phyloP scores from a whole-genome alignment of 2,329 filamentous ascomycete species.

The Zymoseptoria tritici region DNA sequence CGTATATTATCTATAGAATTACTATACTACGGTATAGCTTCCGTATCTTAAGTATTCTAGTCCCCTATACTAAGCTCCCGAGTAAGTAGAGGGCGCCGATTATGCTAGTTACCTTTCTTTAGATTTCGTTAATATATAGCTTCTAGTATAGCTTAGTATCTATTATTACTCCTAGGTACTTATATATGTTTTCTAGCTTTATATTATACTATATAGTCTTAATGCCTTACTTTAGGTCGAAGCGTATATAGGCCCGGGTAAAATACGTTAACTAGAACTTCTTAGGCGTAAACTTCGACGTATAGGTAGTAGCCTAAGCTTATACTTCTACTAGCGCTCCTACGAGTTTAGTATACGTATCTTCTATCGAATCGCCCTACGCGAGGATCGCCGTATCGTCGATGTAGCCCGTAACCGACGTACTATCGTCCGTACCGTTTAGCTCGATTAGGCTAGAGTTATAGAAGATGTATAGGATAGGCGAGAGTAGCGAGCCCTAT shows the following conservation, averaged over 20 bases:
- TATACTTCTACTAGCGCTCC: background rate
- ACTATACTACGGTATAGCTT: too few species aligned
- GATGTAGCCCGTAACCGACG: background rate
- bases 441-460: background rate
- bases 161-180: background rate
- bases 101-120: conserved; percentile 1
- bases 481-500: conserved; percentile 1
- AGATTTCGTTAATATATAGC: background rate
- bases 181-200: background rate
- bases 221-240: conserved; percentile 1
- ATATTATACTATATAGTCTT: conserved; percentile 1
- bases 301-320: conserved; percentile 1
- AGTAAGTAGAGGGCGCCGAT: background rate
- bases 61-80: conserved; percentile 1
- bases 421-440: background rate
- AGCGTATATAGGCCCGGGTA: background rate
- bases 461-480: conserved; percentile 1
- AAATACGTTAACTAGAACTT: conserved; percentile 1
- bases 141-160: conserved; percentile 3
- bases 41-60: too few species aligned
- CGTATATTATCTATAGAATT: too few species aligned
- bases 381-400: background rate
- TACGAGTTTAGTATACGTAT: background rate
- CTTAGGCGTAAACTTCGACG: background rate
- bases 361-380: background rate